Evolutionary conservation across 768 basidiomycete species (phyloP).

Genomic region (Hirschioporus abietinus): DNA sequence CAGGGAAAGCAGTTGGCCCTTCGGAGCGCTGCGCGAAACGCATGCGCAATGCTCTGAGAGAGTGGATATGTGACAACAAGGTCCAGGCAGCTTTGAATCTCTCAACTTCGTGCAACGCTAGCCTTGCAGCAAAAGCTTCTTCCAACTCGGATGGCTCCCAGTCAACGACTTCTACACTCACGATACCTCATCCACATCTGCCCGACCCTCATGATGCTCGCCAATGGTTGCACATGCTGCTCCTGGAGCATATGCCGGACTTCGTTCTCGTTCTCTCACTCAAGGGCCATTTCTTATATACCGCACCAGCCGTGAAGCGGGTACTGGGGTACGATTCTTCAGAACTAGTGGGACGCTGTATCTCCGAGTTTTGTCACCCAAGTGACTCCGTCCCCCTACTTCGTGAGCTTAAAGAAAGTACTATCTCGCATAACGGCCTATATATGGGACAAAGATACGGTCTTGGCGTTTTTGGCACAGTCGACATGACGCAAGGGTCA

Average conservation of each 20-base stretch:
- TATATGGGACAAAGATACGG: neutral
- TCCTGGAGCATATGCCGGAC: conserved; percentile 65
- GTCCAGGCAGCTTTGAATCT: neutral
- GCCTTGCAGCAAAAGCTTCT: conserved; percentile 10
- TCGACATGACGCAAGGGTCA: neutral
- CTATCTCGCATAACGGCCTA: neutral
- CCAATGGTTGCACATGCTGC: conserved; percentile 48
- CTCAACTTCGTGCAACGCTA: neutral
- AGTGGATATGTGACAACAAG: neutral
- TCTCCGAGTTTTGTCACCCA: conserved; percentile 82
- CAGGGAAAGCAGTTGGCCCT: conserved; percentile 7
- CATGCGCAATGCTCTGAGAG: neutral
- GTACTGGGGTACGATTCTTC: conserved; percentile 84
- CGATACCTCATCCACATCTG: conserved; percentile 12
- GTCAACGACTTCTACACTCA: conserved; percentile 14
- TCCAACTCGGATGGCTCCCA: conserved; percentile 17
- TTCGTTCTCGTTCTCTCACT: conserved; percentile 89
- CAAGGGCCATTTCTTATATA: conserved; percentile 90
- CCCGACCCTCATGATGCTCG: conserved; percentile 30
- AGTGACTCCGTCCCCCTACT: conserved; percentile 88
- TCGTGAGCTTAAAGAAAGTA: conserved; percentile 78
- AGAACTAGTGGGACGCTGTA: conserved; percentile 73
- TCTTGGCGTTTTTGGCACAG: neutral
- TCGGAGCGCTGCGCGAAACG: conserved; percentile 50
- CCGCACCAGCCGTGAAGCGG: conserved; percentile 71